Percentiles rank a stretch among this genome's conserved stretches.
Conservation (phyloP, 345 rosid species). For the Acer negundo region DNA sequence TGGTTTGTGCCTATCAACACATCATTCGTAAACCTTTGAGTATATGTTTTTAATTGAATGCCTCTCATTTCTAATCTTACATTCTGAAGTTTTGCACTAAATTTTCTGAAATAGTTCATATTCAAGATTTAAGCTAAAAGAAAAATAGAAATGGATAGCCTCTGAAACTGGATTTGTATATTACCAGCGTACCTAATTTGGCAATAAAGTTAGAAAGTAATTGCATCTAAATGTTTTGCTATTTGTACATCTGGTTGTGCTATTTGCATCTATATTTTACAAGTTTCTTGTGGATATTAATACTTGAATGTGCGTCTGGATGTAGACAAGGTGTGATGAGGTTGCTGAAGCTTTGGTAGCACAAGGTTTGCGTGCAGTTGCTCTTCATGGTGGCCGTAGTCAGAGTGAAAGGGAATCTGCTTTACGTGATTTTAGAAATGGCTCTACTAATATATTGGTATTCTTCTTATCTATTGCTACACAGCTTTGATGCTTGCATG, state of each 20-base stretch:
- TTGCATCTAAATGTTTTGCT: neutral
- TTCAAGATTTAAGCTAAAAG: neutral
- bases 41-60: neutral
- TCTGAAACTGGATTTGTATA: neutral
- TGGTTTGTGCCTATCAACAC: neutral
- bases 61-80: neutral
- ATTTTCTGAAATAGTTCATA: constrained; percentile 4
- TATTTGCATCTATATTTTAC: neutral
- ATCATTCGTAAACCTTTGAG: neutral
- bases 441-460: constrained; percentile 41
- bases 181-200: neutral
- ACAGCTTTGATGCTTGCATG: neutral
- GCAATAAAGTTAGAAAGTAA: neutral
- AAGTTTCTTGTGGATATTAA: constrained; percentile 1
- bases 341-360: constrained; percentile 45
- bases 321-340: constrained; percentile 40
- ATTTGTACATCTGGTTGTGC: neutral
- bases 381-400: constrained; percentile 47
- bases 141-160: neutral
- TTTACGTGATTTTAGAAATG: constrained; percentile 40
- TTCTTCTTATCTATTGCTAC: neutral
- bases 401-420: constrained; percentile 49
- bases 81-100: neutral
- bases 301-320: constrained; percentile 9
- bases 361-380: constrained; percentile 42